These are phyloP conservation scores for Chlamydomonas eustigma DNA, from an alignment of 139 green algal genomes.

Conservation along the genomic window DNA sequence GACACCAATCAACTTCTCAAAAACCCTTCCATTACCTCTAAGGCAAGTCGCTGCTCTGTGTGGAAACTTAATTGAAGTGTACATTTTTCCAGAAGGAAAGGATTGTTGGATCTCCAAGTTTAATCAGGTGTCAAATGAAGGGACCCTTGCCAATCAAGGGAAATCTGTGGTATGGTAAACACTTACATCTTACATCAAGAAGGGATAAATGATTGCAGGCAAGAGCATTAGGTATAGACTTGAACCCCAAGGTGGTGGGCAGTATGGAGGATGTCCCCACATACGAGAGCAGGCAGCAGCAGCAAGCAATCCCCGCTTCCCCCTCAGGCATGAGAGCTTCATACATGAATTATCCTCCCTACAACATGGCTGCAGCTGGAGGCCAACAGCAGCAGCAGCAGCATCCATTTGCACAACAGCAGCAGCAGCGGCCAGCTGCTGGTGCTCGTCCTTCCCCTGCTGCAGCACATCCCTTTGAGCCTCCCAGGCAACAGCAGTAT, in stretches of 20 bases:
- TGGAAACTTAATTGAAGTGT: too few species aligned
- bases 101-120: too few species aligned
- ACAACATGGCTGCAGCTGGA: constrained; percentile 15
- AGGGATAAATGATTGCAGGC: constrained; percentile 9
- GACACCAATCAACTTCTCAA: constrained; percentile 28
- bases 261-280: constrained; percentile 23
- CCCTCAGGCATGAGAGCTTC: neutral
- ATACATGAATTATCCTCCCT: constrained; percentile 7
- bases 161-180: too few species aligned
- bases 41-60: too few species aligned
- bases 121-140: too few species aligned
- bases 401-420: constrained; percentile 1
- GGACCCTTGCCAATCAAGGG: too few species aligned
- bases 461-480: constrained; percentile 17
- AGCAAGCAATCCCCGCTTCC: neutral
- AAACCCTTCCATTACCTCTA: constrained; percentile 21
- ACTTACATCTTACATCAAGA: neutral
- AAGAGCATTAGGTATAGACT: constrained; percentile 33
- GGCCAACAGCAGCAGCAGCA: constrained; percentile 17
- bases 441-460: neutral
- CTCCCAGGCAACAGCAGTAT: constrained; percentile 3
- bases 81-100: too few species aligned
- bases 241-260: constrained; percentile 18
- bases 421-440: constrained; percentile 9
- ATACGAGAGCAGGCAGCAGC: constrained; percentile 19